A percentile compares a stretch with the other conserved stretches of the same genome.
These are phyloP conservation scores for Sclerotinia nivalis DNA, from an alignment of 2,329 filamentous ascomycete genomes.

Conservation along the genomic window DNA sequence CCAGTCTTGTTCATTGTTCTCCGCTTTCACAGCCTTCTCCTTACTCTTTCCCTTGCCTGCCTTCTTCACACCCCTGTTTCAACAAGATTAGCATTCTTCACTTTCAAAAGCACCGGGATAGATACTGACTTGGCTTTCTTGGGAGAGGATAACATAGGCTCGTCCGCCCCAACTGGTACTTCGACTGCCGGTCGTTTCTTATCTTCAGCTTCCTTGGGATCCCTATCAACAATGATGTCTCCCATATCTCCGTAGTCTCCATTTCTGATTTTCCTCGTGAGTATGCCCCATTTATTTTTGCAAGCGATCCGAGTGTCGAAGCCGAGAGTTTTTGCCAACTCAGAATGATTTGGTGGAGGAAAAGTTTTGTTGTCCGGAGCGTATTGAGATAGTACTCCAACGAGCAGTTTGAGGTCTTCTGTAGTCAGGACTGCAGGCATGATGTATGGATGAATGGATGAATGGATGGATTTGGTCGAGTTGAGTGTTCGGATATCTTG, in stretches of 20 bases:
- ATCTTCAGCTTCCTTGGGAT: neutral
- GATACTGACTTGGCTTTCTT: neutral
- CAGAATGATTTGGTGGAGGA: neutral
- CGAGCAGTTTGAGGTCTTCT: slow-evolving; percentile 3
- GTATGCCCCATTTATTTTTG: neutral
- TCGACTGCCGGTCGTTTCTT: neutral
- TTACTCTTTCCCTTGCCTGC: neutral
- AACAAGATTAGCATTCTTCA: neutral
- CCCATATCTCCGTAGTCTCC: slow-evolving; percentile 9
- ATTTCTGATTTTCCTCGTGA: neutral
- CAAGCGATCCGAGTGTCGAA: neutral
- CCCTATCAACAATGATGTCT: neutral
- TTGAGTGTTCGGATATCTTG: too few relatives aligned
- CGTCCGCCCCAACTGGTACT: neutral
- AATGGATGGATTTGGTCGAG: neutral
- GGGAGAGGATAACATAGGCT: neutral
- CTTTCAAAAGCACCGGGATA: neutral
- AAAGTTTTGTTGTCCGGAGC: neutral
- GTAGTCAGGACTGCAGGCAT: neutral
- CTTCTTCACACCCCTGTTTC: neutral
- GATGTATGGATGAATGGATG: neutral
- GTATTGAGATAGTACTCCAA: neutral
- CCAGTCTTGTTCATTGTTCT: neutral
- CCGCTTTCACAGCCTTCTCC: neutral
- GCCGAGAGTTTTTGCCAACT: neutral